A percentile compares a stretch with the other conserved stretches of the same genome.
These are phyloP conservation scores for Diplodia sapinea DNA, from an alignment of 2,329 filamentous ascomycete genomes.

Conservation along the genomic window DNA sequence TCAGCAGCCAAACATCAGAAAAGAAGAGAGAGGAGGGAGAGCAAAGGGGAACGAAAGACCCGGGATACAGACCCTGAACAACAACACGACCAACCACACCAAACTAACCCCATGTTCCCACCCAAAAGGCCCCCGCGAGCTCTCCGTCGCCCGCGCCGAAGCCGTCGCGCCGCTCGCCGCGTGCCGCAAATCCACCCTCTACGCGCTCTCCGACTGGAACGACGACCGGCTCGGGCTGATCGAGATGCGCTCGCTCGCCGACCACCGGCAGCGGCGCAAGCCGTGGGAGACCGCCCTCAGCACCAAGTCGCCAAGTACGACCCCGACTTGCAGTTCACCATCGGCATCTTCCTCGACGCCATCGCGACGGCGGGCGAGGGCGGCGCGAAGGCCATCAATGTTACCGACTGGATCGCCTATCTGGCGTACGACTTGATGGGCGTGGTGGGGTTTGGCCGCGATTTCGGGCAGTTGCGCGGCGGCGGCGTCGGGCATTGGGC, in stretches of 20 bases:
- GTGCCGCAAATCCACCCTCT: slow-evolving; percentile 16
- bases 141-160: slow-evolving; percentile 11
- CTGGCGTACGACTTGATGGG: slow-evolving; percentile 59
- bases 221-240: slow-evolving; percentile 39
- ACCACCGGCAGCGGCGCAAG: slow-evolving; percentile 43
- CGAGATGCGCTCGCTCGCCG: slow-evolving; percentile 39
- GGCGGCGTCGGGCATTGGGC: slow-evolving; percentile 50
- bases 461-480: slow-evolving; percentile 50
- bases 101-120: too few relatives aligned
- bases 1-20: too few relatives aligned
- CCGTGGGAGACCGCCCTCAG: slow-evolving; percentile 45
- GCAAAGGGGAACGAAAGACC: too few relatives aligned
- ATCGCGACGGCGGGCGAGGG: slow-evolving; percentile 49
- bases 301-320: slow-evolving; percentile 33
- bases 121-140: slow-evolving; percentile 28
- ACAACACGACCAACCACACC: too few relatives aligned
- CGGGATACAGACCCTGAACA: not conserved
- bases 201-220: slow-evolving; percentile 26
- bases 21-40: too few relatives aligned
- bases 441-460: slow-evolving; percentile 51
- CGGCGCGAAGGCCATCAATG: slow-evolving; percentile 36
- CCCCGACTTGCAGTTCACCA: not conserved
- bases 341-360: slow-evolving; percentile 3
- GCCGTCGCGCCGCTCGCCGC: slow-evolving; percentile 1
- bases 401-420: slow-evolving; percentile 47